Conservation (phyloP, 371 early-diverging fungal species). For the Capniomyces stellatus region DNA sequence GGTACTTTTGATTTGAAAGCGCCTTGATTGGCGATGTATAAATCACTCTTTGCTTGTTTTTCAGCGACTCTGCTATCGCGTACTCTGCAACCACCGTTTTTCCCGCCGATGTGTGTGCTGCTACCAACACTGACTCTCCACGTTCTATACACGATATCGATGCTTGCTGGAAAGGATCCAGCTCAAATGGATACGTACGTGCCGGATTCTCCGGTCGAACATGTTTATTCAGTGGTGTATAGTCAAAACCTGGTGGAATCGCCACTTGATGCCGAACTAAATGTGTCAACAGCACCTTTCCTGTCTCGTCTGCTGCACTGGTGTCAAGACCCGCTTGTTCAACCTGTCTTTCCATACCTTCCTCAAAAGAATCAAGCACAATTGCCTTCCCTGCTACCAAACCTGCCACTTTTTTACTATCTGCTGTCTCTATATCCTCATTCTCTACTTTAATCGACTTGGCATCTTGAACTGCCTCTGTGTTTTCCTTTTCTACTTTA, state of each 20-base stretch:
- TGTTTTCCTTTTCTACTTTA: background rate
- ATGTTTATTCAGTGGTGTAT: constrained; percentile 73
- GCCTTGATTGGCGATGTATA: constrained; percentile 99
- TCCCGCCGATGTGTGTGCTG: constrained; percentile 98
- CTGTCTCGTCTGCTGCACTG: constrained; percentile 27
- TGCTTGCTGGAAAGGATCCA: constrained; percentile 97
- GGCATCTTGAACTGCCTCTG: background rate
- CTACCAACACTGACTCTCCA: constrained; percentile 92
- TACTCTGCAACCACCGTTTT: constrained; percentile 99
- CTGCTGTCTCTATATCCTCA: background rate
- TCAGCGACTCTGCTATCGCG: constrained; percentile 91
- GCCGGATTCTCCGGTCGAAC: constrained; percentile 63
- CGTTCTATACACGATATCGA: constrained; percentile 84
- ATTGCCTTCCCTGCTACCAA: constrained; percentile 24
- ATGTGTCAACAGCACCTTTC: constrained; percentile 20
- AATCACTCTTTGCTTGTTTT: constrained; percentile 93
- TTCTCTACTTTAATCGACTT: background rate
- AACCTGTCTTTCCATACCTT: constrained; percentile 52
- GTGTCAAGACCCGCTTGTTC: constrained; percentile 44
- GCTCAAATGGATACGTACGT: constrained; percentile 77
- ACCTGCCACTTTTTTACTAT: background rate
- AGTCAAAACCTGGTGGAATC: constrained; percentile 69
- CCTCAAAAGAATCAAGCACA: constrained; percentile 62
- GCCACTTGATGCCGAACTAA: constrained; percentile 85
- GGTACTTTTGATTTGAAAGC: constrained; percentile 98